A percentile compares a stretch with the other conserved stretches of the same genome.
phyloP scores from a whole-genome alignment of 2,329 filamentous ascomycete species.

The Rhynchosporium graminicola region DNA sequence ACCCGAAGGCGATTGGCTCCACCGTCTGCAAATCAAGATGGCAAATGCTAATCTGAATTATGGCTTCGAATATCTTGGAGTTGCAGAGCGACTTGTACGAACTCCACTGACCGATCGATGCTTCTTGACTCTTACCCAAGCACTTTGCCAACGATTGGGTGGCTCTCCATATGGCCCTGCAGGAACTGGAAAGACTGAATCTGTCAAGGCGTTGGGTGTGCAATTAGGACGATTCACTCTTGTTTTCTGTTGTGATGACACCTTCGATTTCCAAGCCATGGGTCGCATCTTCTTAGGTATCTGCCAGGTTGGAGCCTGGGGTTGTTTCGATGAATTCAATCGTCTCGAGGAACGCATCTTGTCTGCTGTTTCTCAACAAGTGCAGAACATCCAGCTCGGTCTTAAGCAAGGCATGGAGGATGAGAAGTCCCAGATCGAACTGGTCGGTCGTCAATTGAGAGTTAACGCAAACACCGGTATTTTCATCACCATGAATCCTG shows the following conservation, averaged over 20 bases:
- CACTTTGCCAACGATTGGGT: conserved; percentile 89
- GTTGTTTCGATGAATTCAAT: conserved; percentile 99
- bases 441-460: conserved; percentile 85
- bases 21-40: conserved; percentile 90
- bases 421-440: conserved; percentile 84
- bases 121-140: conserved; percentile 96
- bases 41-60: conserved; percentile 95
- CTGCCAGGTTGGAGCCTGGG: conserved; percentile 98
- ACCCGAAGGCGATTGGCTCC: conserved; percentile 75
- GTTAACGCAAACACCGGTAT: conserved; percentile 95
- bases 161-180: conserved; percentile 97
- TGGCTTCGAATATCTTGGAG: conserved; percentile 96
- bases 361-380: conserved; percentile 97
- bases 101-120: conserved; percentile 97
- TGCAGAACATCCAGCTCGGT: conserved; percentile 98
- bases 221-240: conserved; percentile 97
- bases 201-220: conserved; percentile 94
- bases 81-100: conserved; percentile 91
- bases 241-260: conserved; percentile 99
- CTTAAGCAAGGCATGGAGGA: conserved; percentile 83
- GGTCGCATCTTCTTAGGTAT: conserved; percentile 99
- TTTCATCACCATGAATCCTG: conserved; percentile 99
- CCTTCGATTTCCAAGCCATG: conserved; percentile 99
- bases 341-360: conserved; percentile 96
- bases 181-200: conserved; percentile 98